Evolutionary conservation across 257 asterid genomes (phyloP).

Genomic region (Solanum gandarillasii): DNA sequence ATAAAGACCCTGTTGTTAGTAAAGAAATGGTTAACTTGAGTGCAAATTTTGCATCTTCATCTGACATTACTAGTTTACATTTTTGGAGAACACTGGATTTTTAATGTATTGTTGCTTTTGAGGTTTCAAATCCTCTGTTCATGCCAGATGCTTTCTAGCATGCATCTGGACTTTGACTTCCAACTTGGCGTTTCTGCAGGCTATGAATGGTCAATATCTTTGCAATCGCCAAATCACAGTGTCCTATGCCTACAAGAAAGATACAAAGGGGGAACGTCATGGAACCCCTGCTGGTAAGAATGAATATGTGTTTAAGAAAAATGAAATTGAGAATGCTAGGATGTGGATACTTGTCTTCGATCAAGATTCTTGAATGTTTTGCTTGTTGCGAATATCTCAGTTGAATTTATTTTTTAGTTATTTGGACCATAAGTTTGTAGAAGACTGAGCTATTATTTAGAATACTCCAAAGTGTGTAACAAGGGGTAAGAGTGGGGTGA

Average conservation of each 20-base stretch:
- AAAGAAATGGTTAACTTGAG: neutral
- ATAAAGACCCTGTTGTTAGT: neutral
- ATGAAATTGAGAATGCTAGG: neutral
- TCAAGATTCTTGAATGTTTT: neutral
- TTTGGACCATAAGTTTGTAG: neutral
- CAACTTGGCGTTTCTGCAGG: slow-evolving; percentile 29
- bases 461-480: neutral
- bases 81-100: neutral
- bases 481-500: neutral
- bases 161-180: neutral
- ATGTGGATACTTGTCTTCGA: neutral
- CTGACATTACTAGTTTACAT: neutral
- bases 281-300: slow-evolving; percentile 91
- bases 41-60: neutral
- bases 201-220: slow-evolving; percentile 96
- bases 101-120: neutral
- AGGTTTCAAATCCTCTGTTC: neutral
- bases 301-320: neutral
- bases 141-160: neutral
- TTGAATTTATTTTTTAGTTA: neutral
- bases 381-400: neutral
- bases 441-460: neutral
- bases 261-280: slow-evolving; percentile 96
- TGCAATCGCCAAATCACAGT: slow-evolving; percentile 94
- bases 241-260: slow-evolving; percentile 96